Base-by-base conservation (phyloP, 2,329 filamentous ascomycete genomes). In the Aspergillus piperis region DNA sequence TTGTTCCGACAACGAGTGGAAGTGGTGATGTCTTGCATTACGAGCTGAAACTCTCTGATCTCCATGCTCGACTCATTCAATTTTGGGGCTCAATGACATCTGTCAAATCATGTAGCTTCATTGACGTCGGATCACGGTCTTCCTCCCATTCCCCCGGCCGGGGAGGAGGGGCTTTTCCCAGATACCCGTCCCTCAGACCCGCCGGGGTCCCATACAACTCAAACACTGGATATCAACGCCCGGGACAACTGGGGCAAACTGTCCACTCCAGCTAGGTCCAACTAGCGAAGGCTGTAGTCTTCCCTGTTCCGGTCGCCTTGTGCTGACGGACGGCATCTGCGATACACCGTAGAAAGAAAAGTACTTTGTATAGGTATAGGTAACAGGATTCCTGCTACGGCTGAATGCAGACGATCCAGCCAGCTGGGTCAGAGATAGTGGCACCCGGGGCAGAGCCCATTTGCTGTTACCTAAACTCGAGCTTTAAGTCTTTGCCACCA, bases 401-500 rank as follows among this genome's bases (percentile, higher is more conserved):
- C 47, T 50, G 47, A 50, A 50, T 30, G 25, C 25, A 50, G 47
- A 30, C 25, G 27, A 32, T 50, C 47, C 25, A 50, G 47, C 47
- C 15, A 30, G 47, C 47, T 50, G 47, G 47, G 47, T 50, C 41
- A 44, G 47, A 27, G 21, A 30, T 27, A 30, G 44, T 25, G 52
- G 52, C n/a, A 27, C 8, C 5, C 4, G 10, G 32, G 32, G 5
- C 7, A 42, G 8, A 44, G 39, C 32, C 11, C 32, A 36, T 30
- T 25, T 13, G 44, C 25, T 41, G 21, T 36, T 42, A 42, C 19
- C 36, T 42, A 44, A 23, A 41, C 19, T 44, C 53, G 23, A 57
- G 32, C 32, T 36, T 6, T 13, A 15, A 48, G 53, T 39, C n/a
- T 41, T 65, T 51, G 64, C 64, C 64, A 66, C 64, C 41, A 23